Evolutionary conservation across 768 basidiomycete genomes (phyloP).

Genomic region (Dendrothele bispora): DNA sequence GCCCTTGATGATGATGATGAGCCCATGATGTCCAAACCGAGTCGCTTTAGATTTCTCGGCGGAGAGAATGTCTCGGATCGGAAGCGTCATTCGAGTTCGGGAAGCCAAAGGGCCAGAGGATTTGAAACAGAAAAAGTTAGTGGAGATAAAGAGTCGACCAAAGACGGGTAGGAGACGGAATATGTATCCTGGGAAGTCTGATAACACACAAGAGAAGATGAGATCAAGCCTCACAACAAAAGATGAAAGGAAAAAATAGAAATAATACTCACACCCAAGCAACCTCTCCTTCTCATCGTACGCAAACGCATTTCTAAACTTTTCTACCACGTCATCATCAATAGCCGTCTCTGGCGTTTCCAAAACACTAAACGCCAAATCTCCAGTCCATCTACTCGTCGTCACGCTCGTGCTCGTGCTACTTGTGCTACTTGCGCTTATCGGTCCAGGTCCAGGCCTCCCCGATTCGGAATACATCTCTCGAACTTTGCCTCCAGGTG

Average conservation of each 20-base stretch:
- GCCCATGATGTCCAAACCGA: conserved; percentile 86
- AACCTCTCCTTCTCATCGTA: conserved; percentile 86
- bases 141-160: conserved; percentile 89
- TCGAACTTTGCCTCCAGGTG: conserved; percentile 12
- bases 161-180: conserved; percentile 87
- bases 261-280: conserved; percentile 73
- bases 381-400: conserved; percentile 26
- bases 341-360: conserved; percentile 66
- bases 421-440: conserved; percentile 9
- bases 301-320: conserved; percentile 81
- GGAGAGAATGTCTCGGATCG: conserved; percentile 84
- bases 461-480: conserved; percentile 56
- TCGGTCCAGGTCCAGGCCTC: conserved; percentile 16
- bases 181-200: conserved; percentile 91
- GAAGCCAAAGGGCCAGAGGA: conserved; percentile 77
- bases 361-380: conserved; percentile 79
- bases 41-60: conserved; percentile 84
- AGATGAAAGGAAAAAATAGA: background rate
- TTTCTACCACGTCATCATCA: conserved; percentile 66
- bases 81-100: conserved; percentile 92
- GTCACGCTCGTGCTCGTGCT: background rate
- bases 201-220: background rate
- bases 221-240: background rate
- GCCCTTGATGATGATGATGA: conserved; percentile 88
- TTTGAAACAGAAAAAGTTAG: conserved; percentile 92